These are phyloP conservation scores for Striga asiatica DNA, from an alignment of 257 asterid genomes.

Conservation along the genomic window DNA sequence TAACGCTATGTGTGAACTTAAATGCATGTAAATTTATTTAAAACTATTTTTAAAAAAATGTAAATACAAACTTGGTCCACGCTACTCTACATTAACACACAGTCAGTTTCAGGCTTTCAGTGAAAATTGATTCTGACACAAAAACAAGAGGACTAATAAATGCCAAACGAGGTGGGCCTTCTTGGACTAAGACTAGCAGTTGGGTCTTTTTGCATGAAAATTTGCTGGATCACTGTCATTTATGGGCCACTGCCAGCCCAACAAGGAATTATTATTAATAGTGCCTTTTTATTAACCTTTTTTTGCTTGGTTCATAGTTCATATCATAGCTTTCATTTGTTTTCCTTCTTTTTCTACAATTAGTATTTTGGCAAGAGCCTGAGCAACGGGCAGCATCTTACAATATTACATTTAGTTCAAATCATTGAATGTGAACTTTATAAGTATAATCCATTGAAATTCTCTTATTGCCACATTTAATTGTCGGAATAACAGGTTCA, in stretches of 20 bases:
- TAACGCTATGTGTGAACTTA: too few species aligned
- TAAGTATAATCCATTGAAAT: not conserved
- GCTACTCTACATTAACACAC: too few species aligned
- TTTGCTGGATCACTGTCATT: conserved; percentile 3
- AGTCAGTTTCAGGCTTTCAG: too few species aligned
- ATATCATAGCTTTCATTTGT: not conserved
- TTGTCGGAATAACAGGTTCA: not conserved
- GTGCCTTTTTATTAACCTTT: not conserved
- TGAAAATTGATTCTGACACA: too few species aligned
- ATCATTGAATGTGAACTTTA: not conserved
- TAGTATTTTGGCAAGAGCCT: not conserved
- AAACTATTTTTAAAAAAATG: not conserved
- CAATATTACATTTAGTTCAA: not conserved
- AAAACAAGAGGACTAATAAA: too few species aligned
- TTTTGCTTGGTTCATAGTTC: not conserved
- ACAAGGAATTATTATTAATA: not conserved
- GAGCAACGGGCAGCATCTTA: not conserved
- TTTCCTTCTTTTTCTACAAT: not conserved
- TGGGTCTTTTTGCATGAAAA: conserved; percentile 15
- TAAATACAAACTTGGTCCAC: too few species aligned
- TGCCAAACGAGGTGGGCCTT: conserved; percentile 29
- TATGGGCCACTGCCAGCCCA: conserved; percentile 37
- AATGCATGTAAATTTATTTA: too few species aligned
- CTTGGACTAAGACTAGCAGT: conserved; percentile 4
- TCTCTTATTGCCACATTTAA: not conserved